phyloP scores from a whole-genome alignment of 495 filamentous ascomycete genomes.

The Zalerion maritima region DNA sequence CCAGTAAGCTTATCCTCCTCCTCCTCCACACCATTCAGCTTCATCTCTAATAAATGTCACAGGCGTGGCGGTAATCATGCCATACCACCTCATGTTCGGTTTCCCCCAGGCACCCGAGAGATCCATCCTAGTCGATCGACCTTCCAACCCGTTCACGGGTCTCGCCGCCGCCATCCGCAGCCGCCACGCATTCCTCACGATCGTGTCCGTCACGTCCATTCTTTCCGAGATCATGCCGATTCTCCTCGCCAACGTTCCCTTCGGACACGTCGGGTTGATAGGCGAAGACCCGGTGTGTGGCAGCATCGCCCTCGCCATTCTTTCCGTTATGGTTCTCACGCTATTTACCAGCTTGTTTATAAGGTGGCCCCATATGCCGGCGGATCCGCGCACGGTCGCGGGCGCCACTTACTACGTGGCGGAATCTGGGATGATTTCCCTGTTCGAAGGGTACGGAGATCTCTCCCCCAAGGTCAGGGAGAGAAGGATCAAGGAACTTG shows the following conservation, averaged over 20 bases:
- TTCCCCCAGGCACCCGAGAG: slow-evolving; percentile 12
- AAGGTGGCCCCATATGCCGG: slow-evolving; percentile 17
- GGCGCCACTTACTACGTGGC: slow-evolving; percentile 19
- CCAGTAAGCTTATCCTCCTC: slow-evolving; percentile 8
- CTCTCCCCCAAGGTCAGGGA: slow-evolving; percentile 11
- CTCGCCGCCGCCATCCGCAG: slow-evolving; percentile 19
- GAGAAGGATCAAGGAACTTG: slow-evolving; percentile 10
- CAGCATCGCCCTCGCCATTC: slow-evolving; percentile 19
- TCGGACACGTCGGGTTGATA: slow-evolving; percentile 15
- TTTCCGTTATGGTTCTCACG: slow-evolving; percentile 21
- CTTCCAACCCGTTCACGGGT: slow-evolving; percentile 21
- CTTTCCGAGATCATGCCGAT: slow-evolving; percentile 24
- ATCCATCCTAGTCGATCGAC: slow-evolving; percentile 21
- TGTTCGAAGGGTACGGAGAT: slow-evolving; percentile 15
- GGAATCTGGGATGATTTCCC: slow-evolving; percentile 14
- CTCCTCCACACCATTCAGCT: too few relatives aligned
- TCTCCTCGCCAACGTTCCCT: slow-evolving; percentile 24
- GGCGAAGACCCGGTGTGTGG: too few relatives aligned
- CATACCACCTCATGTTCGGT: slow-evolving; percentile 16
- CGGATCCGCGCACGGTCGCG: slow-evolving; percentile 16
- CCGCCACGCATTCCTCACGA: slow-evolving; percentile 15
- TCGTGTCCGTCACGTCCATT: slow-evolving; percentile 19
- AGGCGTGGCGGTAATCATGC: slow-evolving; percentile 12
- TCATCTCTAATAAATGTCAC: too few relatives aligned
- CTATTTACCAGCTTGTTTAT: slow-evolving; percentile 16